Base-by-base conservation (phyloP, 768 basidiomycete genomes). In the Russula sp. region DNA sequence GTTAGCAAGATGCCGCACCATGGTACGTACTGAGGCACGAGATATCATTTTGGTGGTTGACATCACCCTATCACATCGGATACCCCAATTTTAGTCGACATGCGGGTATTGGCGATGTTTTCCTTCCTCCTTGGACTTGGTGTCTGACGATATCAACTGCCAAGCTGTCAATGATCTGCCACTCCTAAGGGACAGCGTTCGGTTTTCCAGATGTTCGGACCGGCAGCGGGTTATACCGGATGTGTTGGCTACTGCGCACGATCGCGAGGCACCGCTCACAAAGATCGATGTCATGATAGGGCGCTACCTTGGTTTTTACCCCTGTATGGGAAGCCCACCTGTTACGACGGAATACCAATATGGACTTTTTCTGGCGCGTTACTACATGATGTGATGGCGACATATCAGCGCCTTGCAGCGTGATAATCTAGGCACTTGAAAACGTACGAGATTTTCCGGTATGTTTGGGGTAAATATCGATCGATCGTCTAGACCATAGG, bases 121-220 rank as follows among this genome's bases (percentile, higher is more conserved):
- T 3, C 45, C 9, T 51, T 20, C 7, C 13, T n/a, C 4, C 20
- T 9, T 45, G 45, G 16, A 56, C 31, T n/a, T 34, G 13, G 18
- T 10, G 44, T 35, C 1, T 35, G 7, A 11, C 13, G 32, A 47
- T 16, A 44, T 57, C 44, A 47, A 47, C 44, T 8, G 44, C 13
- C 44, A 32, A 57, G 44, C n/a, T 47, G 34, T 31, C 55, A 47
- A 11, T 27, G 22, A 20, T 7, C 22, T 27, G 3, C n/a, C 22
- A 22, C 22, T 13, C 22, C 34, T 45, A 14, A 14, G 6, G n/a
- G 20, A 11, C 27, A 0, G 32, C 40, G 50, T 59, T 59, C 58
- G 58, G 39, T 59, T 42, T n/a, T 44, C 50, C 31, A 52, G 50
- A 20, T n/a, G 22, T 52, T 35, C 58, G 18, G 31, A 34, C 58